phyloP scores from a whole-genome alignment of 2,329 filamentous ascomycete genomes.

The Penicillium sp. region DNA sequence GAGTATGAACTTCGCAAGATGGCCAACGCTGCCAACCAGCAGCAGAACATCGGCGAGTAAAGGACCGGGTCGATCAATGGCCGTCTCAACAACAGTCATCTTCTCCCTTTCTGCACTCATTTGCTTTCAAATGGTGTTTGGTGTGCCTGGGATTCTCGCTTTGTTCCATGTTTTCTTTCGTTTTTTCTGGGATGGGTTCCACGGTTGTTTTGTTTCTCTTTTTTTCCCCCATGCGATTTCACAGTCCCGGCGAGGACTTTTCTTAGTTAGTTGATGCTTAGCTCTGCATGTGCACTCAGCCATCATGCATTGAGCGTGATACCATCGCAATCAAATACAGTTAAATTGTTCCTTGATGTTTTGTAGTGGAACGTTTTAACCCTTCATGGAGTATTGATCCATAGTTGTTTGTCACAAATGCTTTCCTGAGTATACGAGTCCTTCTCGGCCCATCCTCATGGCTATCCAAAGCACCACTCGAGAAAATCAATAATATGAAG shows the following conservation, averaged over 20 bases:
- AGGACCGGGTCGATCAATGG: neutral
- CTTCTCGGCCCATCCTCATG: neutral
- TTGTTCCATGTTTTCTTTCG: constrained; percentile 10
- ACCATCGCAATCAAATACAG: constrained; percentile 5
- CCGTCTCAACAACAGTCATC: neutral
- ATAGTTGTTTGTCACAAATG: neutral
- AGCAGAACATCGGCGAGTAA: constrained; percentile 41
- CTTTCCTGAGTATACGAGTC: neutral
- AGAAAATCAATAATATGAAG: neutral
- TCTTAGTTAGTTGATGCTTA: constrained; percentile 20
- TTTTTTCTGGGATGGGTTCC: neutral
- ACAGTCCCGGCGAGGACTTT: constrained; percentile 17
- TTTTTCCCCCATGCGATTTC: constrained; percentile 6
- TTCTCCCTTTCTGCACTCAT: constrained; percentile 6
- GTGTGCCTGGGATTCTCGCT: constrained; percentile 27
- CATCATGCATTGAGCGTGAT: constrained; percentile 13
- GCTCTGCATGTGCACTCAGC: constrained; percentile 11
- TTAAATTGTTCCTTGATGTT: neutral
- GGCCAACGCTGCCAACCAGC: constrained; percentile 67
- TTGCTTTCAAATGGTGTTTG: constrained; percentile 28
- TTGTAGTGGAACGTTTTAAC: neutral
- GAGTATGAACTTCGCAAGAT: constrained; percentile 91
- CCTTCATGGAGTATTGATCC: neutral
- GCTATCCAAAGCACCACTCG: neutral
- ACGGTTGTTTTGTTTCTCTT: constrained; percentile 5